Evolutionary conservation across 2,329 filamentous ascomycete genomes (phyloP), one percentile per base, ranked within the genome.

Genomic region (Colletotrichum sp.): DNA sequence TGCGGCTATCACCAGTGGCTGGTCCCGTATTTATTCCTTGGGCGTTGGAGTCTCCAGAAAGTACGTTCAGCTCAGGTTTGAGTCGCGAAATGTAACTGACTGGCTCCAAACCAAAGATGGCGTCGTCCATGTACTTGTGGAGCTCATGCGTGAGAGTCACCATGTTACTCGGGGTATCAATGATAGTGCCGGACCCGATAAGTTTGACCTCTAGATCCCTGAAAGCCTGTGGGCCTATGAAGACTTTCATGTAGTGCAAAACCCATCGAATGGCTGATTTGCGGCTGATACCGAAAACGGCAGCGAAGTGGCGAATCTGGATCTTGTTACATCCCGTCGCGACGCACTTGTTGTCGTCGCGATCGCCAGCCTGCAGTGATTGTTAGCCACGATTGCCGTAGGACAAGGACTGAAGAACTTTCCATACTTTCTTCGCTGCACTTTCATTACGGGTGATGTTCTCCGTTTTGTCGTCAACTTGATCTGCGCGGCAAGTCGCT

Each of bases 31-130:
- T n/a, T 4, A 43, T 43, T n/a, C 5, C 18, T 7, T 43, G 38
- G 18, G 0, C 9, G 18, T 43, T 12, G 38, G 38, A 10, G 9
- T 43, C 18, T 43, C 18, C 18, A 5, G 38, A 18, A 43, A 3
- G 5, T 48, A 18, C 18, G 3, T 6, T 48, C 38, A 2, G 0
- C 18, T 48, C 5, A 3, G 38, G 18, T 2, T 48, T 21, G 38
- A 0, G 38, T 4, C 10, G 38, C 4, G 4, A 5, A 43, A 3
- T n/a, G 0, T 43, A 9, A 0, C 18, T 0, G 10, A 48, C 5
- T 48, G 38, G 38, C 38, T 48, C 3, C 38, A 48, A 2, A 48
- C 38, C 18, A 21, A 48, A 48, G 18, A 48, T 48, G 18, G 18
- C 38, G 1, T 48, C 38, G 10, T 48, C 18, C 38, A 48, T 48